Evolutionary conservation across 2,329 filamentous ascomycete species (phyloP).

Genomic region (Colletotrichum truncatum): DNA sequence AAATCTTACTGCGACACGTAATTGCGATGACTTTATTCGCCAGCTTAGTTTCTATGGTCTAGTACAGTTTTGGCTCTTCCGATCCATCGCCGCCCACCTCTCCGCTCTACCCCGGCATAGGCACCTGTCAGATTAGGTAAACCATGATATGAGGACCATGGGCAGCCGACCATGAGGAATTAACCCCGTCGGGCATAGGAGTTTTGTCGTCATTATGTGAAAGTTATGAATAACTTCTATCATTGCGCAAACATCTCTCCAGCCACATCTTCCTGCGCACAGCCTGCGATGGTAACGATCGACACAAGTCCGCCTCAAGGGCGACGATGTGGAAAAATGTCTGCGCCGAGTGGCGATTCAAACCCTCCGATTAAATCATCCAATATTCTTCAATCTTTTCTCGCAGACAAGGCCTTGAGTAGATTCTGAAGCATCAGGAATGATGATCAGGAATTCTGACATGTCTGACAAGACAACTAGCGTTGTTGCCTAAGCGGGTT

Average conservation of each 20-base stretch:
- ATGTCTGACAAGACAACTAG: not conserved
- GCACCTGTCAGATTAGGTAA: not conserved
- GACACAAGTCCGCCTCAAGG: not conserved
- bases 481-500: not conserved
- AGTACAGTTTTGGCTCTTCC: not conserved
- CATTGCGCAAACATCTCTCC: too few species aligned
- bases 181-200: too few species aligned
- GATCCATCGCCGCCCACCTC: not conserved
- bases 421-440: not conserved
- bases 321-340: not conserved
- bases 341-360: not conserved
- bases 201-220: too few species aligned
- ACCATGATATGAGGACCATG: not conserved
- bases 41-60: not conserved
- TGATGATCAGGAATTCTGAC: not conserved
- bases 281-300: not conserved
- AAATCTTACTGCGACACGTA: not conserved
- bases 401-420: not conserved
- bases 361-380: not conserved
- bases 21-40: not conserved
- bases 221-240: too few species aligned
- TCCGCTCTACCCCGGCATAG: constrained; percentile 2
- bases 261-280: not conserved
- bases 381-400: not conserved
- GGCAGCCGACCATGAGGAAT: not conserved